Evolutionary conservation across 331 rosid species (phyloP).

Genomic region (Malus hybrid): DNA sequence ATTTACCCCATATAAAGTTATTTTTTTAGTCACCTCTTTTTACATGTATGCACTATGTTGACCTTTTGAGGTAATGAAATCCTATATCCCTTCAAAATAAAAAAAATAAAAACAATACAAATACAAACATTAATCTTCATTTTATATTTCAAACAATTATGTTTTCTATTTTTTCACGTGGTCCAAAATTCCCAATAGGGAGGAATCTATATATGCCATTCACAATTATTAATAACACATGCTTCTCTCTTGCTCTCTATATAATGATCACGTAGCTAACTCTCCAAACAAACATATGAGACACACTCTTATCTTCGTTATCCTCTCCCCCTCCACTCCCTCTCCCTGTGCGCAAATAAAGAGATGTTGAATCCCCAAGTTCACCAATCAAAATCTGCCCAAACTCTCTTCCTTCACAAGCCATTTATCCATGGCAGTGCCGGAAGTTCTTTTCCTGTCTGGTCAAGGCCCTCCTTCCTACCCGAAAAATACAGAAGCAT

Average conservation of each 20-base stretch:
- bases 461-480: conserved; percentile 9
- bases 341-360: not conserved
- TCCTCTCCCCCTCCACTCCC: not conserved
- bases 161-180: no score
- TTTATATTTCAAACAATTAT: no score
- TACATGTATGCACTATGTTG: no score
- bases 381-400: not conserved
- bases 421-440: conserved; percentile 14
- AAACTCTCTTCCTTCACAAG: conserved; percentile 15
- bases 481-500: not conserved
- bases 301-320: not conserved
- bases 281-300: not conserved
- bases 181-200: no score
- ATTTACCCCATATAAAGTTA: no score
- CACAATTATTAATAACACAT: not conserved
- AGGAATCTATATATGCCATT: no score
- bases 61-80: no score
- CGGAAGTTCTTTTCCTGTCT: not conserved
- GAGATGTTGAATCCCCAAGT: conserved; percentile 22
- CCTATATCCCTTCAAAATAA: no score
- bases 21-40: no score
- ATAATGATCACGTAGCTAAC: not conserved
- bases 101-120: no score
- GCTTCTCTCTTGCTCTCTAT: not conserved
- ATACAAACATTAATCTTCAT: no score